Percentiles rank a stretch among this genome's conserved stretches.
Conservation (phyloP, 176 grass and related monocot species). For the Bothriochloa decipiens region DNA sequence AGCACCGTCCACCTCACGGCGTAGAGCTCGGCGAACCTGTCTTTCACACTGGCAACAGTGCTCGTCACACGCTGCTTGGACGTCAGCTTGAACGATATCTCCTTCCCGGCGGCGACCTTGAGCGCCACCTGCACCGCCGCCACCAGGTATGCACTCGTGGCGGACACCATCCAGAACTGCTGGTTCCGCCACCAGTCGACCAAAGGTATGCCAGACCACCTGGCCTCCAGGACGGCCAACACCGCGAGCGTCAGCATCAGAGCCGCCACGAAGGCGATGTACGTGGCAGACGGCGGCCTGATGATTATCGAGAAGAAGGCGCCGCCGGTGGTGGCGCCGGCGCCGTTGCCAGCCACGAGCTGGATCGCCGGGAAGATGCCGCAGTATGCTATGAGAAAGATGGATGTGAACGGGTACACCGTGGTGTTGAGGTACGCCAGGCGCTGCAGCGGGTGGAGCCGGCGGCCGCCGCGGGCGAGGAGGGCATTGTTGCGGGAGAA, state of each 20-base stretch:
- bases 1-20: conserved; percentile 38
- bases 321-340: background rate
- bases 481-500: conserved; percentile 90
- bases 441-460: conserved; percentile 43
- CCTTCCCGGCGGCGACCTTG: conserved; percentile 21
- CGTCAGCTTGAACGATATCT: conserved; percentile 37
- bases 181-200: conserved; percentile 45
- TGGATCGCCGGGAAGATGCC: conserved; percentile 19
- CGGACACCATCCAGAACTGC: conserved; percentile 50
- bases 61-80: background rate
- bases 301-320: background rate
- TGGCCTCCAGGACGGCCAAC: conserved; percentile 33
- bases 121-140: conserved; percentile 45
- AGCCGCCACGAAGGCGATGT: conserved; percentile 27
- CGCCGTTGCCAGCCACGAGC: background rate
- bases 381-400: conserved; percentile 35
- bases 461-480: background rate
- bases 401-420: conserved; percentile 45
- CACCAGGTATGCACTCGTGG: conserved; percentile 37
- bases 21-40: conserved; percentile 34
- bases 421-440: conserved; percentile 47
- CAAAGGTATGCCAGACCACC: conserved; percentile 36
- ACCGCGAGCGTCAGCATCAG: conserved; percentile 39
- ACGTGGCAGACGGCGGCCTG: background rate
- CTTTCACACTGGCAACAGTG: background rate